A percentile compares a stretch with the other conserved stretches of the same genome.
phyloP scores from a whole-genome alignment of 257 asterid genomes.

The Pogostemon cablin region DNA sequence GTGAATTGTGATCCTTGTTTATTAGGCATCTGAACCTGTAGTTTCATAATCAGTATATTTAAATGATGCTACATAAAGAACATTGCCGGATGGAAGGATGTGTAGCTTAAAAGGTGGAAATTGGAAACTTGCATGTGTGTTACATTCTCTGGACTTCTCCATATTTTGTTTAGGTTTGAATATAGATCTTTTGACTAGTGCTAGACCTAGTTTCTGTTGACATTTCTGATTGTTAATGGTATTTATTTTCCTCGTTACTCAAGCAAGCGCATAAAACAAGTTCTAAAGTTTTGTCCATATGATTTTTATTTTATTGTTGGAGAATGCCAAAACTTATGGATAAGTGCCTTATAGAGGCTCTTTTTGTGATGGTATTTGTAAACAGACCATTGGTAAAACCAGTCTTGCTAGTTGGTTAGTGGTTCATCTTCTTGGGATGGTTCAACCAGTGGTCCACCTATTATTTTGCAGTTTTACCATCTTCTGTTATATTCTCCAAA shows the following conservation, averaged over 20 bases:
- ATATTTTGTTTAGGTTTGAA: constrained; percentile 14
- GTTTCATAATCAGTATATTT: constrained; percentile 4
- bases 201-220: background rate
- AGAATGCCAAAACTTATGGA: constrained; percentile 3
- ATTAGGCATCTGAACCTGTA: background rate
- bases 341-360: background rate
- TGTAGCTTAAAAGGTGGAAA: constrained; percentile 22
- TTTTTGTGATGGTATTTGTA: too few species aligned
- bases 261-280: background rate
- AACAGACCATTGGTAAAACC: too few species aligned
- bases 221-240: constrained; percentile 6
- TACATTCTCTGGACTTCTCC: constrained; percentile 2
- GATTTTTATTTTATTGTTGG: background rate
- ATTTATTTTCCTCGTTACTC: background rate
- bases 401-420: too few species aligned
- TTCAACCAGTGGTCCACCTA: too few species aligned
- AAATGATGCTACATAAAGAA: constrained; percentile 8
- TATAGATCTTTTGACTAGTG: background rate
- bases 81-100: background rate
- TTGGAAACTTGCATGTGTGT: background rate
- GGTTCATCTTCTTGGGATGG: too few species aligned
- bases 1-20: background rate
- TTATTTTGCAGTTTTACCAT: too few species aligned
- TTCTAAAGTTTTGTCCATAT: constrained; percentile 14
- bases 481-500: too few species aligned